Conservation (phyloP, 495 filamentous ascomycete species). For the Thermothielavioides terrestris region DNA sequence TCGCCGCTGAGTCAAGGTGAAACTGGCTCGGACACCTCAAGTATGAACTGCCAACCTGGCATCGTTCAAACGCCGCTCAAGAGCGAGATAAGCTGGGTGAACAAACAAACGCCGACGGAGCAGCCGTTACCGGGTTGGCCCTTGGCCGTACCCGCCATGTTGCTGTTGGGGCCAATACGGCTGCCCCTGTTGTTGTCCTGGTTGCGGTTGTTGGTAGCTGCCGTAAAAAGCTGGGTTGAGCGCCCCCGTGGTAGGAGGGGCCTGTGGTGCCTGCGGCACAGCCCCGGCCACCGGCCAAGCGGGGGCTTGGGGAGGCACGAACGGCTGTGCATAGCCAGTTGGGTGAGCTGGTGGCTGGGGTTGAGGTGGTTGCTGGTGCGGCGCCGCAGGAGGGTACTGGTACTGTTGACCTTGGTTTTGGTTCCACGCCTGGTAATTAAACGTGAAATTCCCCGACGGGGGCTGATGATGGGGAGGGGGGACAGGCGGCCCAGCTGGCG, state of each 20-base stretch:
- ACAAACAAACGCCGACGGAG: background rate
- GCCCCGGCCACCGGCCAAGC: slow-evolving; percentile 6
- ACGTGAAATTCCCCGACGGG: slow-evolving; percentile 10
- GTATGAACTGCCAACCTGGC: too few relatives aligned
- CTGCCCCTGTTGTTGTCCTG: slow-evolving; percentile 28
- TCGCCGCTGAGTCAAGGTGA: background rate
- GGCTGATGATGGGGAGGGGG: slow-evolving; percentile 7
- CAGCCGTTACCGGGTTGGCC: background rate
- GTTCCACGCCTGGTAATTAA: slow-evolving; percentile 15
- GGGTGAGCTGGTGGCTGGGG: slow-evolving; percentile 3
- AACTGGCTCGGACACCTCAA: background rate
- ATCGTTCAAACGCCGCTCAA: too few relatives aligned
- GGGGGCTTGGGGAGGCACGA: background rate
- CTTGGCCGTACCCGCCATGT: slow-evolving; percentile 4
- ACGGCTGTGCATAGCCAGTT: slow-evolving; percentile 5
- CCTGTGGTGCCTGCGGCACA: slow-evolving; percentile 10
- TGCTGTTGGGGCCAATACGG: slow-evolving; percentile 12
- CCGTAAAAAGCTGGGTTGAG: slow-evolving; percentile 59
- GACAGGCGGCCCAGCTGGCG: slow-evolving; percentile 5
- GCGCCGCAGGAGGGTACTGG: slow-evolving; percentile 9
- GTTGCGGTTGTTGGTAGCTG: slow-evolving; percentile 36
- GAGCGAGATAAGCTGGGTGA: too few relatives aligned
- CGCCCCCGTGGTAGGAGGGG: slow-evolving; percentile 38
- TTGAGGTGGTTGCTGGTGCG: slow-evolving; percentile 2
- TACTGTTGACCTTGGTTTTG: slow-evolving; percentile 12